Conservation (phyloP, 768 basidiomycete genomes). For the Gyrodon lividus region DNA sequence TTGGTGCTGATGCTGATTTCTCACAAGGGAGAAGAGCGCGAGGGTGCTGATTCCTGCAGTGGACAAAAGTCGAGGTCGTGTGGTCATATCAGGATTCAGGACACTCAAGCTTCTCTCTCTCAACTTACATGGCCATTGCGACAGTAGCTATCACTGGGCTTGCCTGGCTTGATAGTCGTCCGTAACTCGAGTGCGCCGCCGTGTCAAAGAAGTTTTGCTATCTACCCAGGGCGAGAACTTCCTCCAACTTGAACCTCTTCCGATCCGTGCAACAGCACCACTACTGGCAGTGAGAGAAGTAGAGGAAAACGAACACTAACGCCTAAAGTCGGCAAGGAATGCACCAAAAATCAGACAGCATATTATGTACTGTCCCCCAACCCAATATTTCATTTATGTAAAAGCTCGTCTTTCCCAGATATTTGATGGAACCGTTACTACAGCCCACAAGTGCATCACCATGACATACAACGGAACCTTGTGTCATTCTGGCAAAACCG, state of each 20-base stretch:
- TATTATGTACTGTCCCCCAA: constrained; percentile 22
- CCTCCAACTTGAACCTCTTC: background rate
- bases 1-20: constrained; percentile 27
- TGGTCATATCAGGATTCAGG: background rate
- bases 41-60: constrained; percentile 24
- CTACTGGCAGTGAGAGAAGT: background rate
- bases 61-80: background rate
- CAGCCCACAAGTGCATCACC: constrained; percentile 4
- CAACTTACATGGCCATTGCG: constrained; percentile 25
- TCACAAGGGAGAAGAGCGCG: constrained; percentile 21
- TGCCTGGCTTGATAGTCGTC: constrained; percentile 6
- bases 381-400: constrained; percentile 30
- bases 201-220: background rate
- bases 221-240: background rate
- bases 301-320: background rate
- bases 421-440: no score
- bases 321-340: constrained; percentile 3
- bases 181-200: no score
- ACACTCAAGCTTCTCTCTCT: background rate
- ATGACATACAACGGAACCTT: constrained; percentile 6
- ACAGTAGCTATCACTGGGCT: background rate
- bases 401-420: constrained; percentile 21
- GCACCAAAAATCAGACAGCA: background rate
- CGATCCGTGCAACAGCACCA: background rate
- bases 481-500: background rate